These are phyloP conservation scores for Penstemon davidsonii DNA, from an alignment of 257 asterid species.

Conservation along the genomic window DNA sequence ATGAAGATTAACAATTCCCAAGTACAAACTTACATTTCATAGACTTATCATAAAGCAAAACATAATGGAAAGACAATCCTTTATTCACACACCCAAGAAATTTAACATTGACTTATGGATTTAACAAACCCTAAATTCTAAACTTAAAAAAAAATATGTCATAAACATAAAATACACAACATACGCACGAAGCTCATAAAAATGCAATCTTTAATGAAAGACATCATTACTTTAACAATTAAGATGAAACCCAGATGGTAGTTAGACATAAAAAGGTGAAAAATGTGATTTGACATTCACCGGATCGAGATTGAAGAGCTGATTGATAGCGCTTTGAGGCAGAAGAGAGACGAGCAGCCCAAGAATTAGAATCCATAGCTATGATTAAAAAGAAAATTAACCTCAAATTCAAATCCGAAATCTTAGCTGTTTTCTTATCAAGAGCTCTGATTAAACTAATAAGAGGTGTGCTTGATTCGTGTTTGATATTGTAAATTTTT, in stretches of 20 bases:
- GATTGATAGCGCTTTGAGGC: conserved; percentile 73
- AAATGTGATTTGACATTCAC: conserved; percentile 22
- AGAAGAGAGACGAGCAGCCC: conserved; percentile 83
- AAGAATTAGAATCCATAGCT: conserved; percentile 84
- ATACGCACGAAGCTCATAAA: conserved; percentile 1
- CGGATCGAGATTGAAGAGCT: conserved; percentile 87
- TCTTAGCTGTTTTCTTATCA: conserved; percentile 27
- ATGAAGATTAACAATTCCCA: neutral
- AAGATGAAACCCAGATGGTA: conserved; percentile 4
- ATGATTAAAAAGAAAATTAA: conserved; percentile 5
- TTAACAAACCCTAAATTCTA: neutral
- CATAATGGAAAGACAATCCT: neutral
- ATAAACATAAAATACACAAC: neutral
- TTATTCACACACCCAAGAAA: neutral
- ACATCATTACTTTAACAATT: neutral
- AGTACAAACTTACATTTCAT: neutral
- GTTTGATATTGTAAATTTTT: conserved; percentile 23
- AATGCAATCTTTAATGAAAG: conserved; percentile 19
- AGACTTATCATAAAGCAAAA: neutral
- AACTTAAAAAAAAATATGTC: neutral
- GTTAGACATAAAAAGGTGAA: neutral
- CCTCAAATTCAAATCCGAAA: conserved; percentile 30
- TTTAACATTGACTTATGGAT: neutral
- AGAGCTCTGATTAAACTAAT: conserved; percentile 33
- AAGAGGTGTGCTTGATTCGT: conserved; percentile 13